Evolutionary conservation across 1,139 yeast genomes (phyloP).

Genomic region (Protomyces macrosporus): DNA sequence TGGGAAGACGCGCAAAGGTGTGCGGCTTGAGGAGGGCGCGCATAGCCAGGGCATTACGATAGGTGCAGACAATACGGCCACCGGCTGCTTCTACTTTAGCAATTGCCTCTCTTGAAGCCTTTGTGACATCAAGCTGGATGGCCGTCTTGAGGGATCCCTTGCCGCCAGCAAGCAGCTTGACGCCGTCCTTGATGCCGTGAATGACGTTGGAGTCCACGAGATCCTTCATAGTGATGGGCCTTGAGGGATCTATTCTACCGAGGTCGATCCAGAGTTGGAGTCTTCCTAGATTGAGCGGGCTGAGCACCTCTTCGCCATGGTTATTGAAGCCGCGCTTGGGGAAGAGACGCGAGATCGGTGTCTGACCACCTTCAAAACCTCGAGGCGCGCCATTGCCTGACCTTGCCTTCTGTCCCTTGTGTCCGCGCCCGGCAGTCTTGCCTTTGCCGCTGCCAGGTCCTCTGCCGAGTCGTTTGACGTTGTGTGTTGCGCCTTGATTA

Average conservation of each 20-base stretch:
- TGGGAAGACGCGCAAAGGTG: conserved; percentile 55
- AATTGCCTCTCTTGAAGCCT: conserved; percentile 72
- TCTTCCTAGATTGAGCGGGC: conserved; percentile 51
- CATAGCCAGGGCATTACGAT: conserved; percentile 49
- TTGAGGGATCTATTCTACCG: conserved; percentile 47
- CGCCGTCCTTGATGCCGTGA: conserved; percentile 74
- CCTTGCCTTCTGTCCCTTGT: conserved; percentile 97
- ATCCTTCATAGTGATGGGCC: conserved; percentile 67
- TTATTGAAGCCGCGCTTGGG: conserved; percentile 86
- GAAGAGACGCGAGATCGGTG: conserved; percentile 81
- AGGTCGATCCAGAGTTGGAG: conserved; percentile 47
- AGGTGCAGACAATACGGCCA: conserved; percentile 67
- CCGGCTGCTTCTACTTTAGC: conserved; percentile 65
- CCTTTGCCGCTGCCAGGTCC: conserved; percentile 92
- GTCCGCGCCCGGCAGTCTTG: conserved; percentile 96
- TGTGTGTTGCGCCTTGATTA: background rate
- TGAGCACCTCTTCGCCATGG: conserved; percentile 38
- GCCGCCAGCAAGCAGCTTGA: conserved; percentile 70
- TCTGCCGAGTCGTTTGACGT: conserved; percentile 65
- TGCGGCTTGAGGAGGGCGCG: conserved; percentile 74
- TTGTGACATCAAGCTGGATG: conserved; percentile 70
- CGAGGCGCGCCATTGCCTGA: conserved; percentile 64
- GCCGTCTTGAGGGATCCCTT: conserved; percentile 49
- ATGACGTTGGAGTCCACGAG: conserved; percentile 65
- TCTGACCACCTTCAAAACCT: conserved; percentile 99